phyloP scores from a whole-genome alignment of 2,329 filamentous ascomycete genomes.

The Colletotrichum chlorophyti region DNA sequence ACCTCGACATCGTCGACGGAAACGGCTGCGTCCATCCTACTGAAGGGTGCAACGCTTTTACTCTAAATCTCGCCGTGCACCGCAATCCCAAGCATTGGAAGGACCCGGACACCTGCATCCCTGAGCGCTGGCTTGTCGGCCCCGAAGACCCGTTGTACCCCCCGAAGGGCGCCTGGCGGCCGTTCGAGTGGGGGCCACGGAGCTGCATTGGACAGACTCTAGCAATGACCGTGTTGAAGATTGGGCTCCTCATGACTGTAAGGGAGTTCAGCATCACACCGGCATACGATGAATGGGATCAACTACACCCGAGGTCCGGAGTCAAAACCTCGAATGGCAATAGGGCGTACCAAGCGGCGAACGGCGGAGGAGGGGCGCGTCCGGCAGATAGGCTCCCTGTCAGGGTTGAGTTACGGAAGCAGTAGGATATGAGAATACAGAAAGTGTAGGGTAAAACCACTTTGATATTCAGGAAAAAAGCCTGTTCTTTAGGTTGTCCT shows the following conservation, averaged over 20 bases:
- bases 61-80: slow-evolving; percentile 44
- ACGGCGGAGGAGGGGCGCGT: slow-evolving; percentile 10
- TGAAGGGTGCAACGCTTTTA: slow-evolving; percentile 50
- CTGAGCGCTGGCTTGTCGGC: slow-evolving; percentile 50
- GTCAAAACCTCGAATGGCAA: slow-evolving; percentile 31
- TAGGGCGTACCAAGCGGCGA: neutral
- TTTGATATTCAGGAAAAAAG: too few relatives aligned
- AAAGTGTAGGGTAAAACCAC: too few relatives aligned
- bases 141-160: slow-evolving; percentile 17
- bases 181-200: slow-evolving; percentile 57
- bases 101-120: slow-evolving; percentile 50
- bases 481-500: too few relatives aligned
- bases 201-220: slow-evolving; percentile 52
- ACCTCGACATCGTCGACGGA: slow-evolving; percentile 47
- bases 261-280: slow-evolving; percentile 48
- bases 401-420: neutral
- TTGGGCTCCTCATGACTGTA: slow-evolving; percentile 52
- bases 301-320: slow-evolving; percentile 13
- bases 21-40: slow-evolving; percentile 52
- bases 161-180: slow-evolving; percentile 51
- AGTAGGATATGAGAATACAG: neutral
- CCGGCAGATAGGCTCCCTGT: slow-evolving; percentile 13
- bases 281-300: slow-evolving; percentile 11
- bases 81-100: slow-evolving; percentile 49
- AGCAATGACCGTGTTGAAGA: slow-evolving; percentile 54